Evolutionary conservation across 2,329 filamentous ascomycete genomes (phyloP), one percentile per base, ranked within the genome.

Genomic region (Teratosphaeria pseudoeucalypti): DNA sequence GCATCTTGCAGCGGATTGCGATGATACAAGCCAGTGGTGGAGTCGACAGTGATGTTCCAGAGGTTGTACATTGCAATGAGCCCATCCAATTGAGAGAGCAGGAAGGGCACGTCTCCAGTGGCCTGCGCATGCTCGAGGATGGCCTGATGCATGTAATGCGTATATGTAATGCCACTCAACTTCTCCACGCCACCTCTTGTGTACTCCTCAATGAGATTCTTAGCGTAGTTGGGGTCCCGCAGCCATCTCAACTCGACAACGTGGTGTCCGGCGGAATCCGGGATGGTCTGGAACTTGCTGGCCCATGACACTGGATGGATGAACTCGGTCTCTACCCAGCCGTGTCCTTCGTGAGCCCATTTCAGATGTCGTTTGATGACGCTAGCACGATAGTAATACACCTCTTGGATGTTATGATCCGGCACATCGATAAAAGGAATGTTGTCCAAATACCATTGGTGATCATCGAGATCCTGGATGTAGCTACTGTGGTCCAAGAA

Each of bases 321-420:
- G 58, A 79, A 78, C 58, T 78, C 76, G 6, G 75, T 77, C 14
- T 71, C 69, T 58, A 77, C 72, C 60, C 74, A 78, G 23, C 77
- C 76, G 47, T 73, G 55, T 14, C 61, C 61, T 54, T 63, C 69
- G 27, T 67, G 71, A 56, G 71, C 72, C 60, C 61, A 63, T 52
- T 58, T 59, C 75, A 78, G 66, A 61, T 78, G 77, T 10, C 76
- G 71, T 61, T 76, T 73, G 58, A 76, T 69, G 5, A 75, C 71
- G 11, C 72, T 72, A 67, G 74, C 74, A 47, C 76, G 72, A 62
- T 78, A 78, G 62, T 78, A 78, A 61, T 78, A 78, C 19, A 79
- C 75, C 60, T 77, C 73, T 61, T 77, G 72, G 56, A 78, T 71
- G 23, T 72, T 65, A 54, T 70, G 39, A 60, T 77, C 72, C 16